These are phyloP conservation scores for Penicillium sp. DNA, from an alignment of 2,329 filamentous ascomycete genomes.

Conservation along the genomic window DNA sequence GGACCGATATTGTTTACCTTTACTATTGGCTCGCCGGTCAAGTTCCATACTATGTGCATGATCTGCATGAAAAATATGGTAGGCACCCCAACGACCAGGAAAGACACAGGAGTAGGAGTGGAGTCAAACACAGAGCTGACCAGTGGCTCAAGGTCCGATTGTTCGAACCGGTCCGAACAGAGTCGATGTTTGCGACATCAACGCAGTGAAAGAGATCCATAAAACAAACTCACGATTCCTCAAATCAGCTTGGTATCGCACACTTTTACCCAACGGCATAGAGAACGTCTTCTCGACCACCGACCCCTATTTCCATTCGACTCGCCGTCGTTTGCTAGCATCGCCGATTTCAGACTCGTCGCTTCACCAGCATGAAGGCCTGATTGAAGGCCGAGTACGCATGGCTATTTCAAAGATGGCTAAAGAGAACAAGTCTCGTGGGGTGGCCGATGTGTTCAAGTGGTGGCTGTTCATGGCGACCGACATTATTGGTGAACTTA, in stretches of 20 bases:
- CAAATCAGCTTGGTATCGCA: conserved; percentile 36
- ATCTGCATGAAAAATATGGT: conserved; percentile 32
- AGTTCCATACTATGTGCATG: conserved; percentile 22
- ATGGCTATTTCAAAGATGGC: conserved; percentile 46
- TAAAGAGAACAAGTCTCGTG: conserved; percentile 42
- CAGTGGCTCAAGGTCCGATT: conserved; percentile 25
- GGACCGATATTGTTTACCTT: conserved; percentile 21
- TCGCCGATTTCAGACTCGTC: conserved; percentile 24
- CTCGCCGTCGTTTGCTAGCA: conserved; percentile 45
- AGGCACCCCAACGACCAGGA: background rate
- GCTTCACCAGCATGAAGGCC: conserved; percentile 36
- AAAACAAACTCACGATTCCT: conserved; percentile 31
- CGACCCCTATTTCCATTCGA: conserved; percentile 41
- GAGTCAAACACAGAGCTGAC: background rate
- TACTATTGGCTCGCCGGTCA: conserved; percentile 24
- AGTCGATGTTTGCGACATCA: conserved; percentile 41
- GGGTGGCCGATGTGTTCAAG: conserved; percentile 49
- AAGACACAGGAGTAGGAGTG: background rate
- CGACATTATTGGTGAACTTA: conserved; percentile 54
- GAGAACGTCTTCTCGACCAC: conserved; percentile 43
- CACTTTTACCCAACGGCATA: conserved; percentile 14
- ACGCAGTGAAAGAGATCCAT: conserved; percentile 35
- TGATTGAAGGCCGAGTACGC: conserved; percentile 38
- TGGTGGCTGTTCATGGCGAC: conserved; percentile 57
- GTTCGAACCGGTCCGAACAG: conserved; percentile 30